These are phyloP conservation scores for Amanita brunnescens DNA, from an alignment of 768 basidiomycete species.

Conservation along the genomic window DNA sequence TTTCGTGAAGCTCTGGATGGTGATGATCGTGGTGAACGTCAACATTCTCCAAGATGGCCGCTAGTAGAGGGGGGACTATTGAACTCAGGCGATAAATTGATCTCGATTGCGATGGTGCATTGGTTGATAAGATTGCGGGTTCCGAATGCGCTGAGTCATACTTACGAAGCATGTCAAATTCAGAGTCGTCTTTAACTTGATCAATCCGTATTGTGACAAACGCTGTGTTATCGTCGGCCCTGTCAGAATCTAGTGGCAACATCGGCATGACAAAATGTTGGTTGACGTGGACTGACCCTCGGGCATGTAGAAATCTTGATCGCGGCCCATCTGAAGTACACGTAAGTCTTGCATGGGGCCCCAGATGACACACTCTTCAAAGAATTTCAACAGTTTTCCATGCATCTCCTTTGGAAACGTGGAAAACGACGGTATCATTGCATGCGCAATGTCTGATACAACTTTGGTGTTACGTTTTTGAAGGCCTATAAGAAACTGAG, in stretches of 20 bases:
- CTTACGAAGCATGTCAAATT: constrained; percentile 15
- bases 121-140: constrained; percentile 31
- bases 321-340: constrained; percentile 21
- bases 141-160: constrained; percentile 18
- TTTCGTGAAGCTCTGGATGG: background rate
- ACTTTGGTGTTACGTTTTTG: constrained; percentile 44
- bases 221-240: constrained; percentile 24
- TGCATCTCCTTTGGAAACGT: constrained; percentile 61
- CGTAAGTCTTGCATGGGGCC: constrained; percentile 41
- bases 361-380: constrained; percentile 53
- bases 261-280: background rate
- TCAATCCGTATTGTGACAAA: constrained; percentile 57
- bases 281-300: background rate
- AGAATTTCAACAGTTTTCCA: constrained; percentile 55
- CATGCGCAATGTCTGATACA: constrained; percentile 53
- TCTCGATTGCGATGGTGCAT: constrained; percentile 47
- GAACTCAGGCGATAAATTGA: constrained; percentile 53
- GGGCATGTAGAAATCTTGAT: background rate
- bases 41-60: constrained; percentile 50
- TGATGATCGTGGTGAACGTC: constrained; percentile 20
- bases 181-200: constrained; percentile 28
- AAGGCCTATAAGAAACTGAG: constrained; percentile 50
- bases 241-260: background rate
- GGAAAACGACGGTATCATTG: constrained; percentile 66
- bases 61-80: constrained; percentile 53